Base-by-base conservation (phyloP, 179 eudicot species). In the Corrigiola litoralis region DNA sequence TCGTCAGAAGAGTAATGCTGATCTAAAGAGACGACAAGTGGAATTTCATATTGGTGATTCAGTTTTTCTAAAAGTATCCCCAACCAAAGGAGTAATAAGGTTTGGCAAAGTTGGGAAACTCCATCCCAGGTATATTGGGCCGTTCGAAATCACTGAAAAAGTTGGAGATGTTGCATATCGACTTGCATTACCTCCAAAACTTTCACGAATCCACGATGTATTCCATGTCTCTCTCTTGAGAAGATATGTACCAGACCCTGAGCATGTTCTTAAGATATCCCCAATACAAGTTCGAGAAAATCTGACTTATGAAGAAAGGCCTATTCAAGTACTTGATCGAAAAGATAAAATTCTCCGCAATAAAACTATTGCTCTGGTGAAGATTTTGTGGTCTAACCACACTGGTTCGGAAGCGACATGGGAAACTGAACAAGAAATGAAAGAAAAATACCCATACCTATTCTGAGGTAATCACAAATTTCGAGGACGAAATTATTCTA, bases 151-250 rank as follows among this genome's bases (percentile, higher is more conserved):
- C 13, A 12, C 13, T 9, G 5, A 38, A 38, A 12, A 16, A 38
- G 44, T 38, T 38, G 44, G 14, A 38, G 23, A 61, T 2, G 65
- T 42, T 13, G 63, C 66, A 10, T 69, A 61, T 25, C 16, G 28
- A 20, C 17, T 68, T 10, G 48, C 59, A 0, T n/a, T 61, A 5
- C 73, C 61, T 1, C 18, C 23, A 0, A 4, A 59, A 4, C 16
- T 69, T 9, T 16, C 60, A 9, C 10, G 32, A 4, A 20, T 61
- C 1, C 67, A 49, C 40, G 28, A 68, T 36, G 72, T 68, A 2
- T 59, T 68, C 25, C 72, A 68, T 17, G 41, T 68, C 1, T 60
- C 33, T 2, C 32, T n/a, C 2, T 24, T 50, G 55, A 4, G 29
- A 12, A 24, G 17, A 20, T 50, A 50, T 24, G 4, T 17, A 4